Evolutionary conservation across 805 yeast genomes (phyloP), one percentile per base, ranked within the genome.

Genomic region (Saccharomycopsis sp.): DNA sequence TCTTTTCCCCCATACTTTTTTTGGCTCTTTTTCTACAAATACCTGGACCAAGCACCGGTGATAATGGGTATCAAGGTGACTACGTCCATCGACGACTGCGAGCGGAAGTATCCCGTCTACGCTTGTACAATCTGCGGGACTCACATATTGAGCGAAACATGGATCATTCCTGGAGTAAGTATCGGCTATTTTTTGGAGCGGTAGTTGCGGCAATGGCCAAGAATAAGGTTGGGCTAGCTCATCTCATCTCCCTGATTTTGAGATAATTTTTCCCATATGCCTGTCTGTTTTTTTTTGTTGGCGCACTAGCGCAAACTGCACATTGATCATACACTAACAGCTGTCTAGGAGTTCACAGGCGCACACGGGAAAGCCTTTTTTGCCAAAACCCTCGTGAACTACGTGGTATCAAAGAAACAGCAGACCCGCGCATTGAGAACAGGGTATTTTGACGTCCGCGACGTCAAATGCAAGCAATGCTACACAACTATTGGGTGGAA

Each of bases 401-500:
- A 58, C 37, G 51, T 55, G 8, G 50, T 57, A 1, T 34, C 59
- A 1, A 55, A 46, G 23, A 46, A 65, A 9, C 62, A 68, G 1
- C 79, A 74, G 58, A 67, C 68, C 9, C 69, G 81, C 44, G 65
- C 71, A 37, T 83, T 85, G 87, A 71, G 77, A 44, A 84, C 89
- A 0, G 90, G 89, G 0, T 66, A 65, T 34, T 84, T 83, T 63
- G 65, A 72, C 0, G 86, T 85, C 1, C 76, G 82, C 59, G 86
- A 83, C 63, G 75, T 84, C 34, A 65, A 66, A 37, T 84, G 90
- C 64, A 77, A 75, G 51, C 79, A 77, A 61, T 85, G 89, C 64
- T 70, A 71, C 51, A 67, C 70, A 2, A 70, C 77, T 54, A 70
- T 85, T 16, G 90, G 89, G 2, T 84, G 90, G 90, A 79, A 78